These are phyloP conservation scores for Infundibulicybe gibba DNA, from an alignment of 768 basidiomycete species.

Conservation along the genomic window DNA sequence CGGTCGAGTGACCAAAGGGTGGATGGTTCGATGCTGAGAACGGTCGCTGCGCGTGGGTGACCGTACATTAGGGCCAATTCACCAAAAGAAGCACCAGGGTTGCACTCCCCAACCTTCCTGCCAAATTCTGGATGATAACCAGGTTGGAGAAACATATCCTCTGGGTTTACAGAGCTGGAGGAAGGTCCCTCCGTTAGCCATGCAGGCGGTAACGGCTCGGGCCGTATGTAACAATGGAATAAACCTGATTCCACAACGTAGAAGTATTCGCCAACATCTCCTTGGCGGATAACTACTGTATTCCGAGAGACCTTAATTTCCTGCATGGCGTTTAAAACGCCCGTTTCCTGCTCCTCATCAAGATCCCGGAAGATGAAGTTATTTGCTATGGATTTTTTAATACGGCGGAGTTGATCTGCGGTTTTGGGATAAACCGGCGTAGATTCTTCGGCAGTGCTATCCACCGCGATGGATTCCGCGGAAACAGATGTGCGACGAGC, in stretches of 20 bases:
- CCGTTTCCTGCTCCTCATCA: constrained; percentile 92
- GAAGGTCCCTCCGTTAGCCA: constrained; percentile 46
- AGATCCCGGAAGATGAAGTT: constrained; percentile 96
- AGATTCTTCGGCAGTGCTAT: constrained; percentile 59
- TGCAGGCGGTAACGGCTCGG: constrained; percentile 59
- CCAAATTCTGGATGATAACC: constrained; percentile 72
- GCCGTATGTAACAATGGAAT: constrained; percentile 78
- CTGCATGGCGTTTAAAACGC: constrained; percentile 94
- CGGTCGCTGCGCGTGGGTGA: constrained; percentile 92
- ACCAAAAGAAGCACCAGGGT: constrained; percentile 85
- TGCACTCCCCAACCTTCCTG: constrained; percentile 81
- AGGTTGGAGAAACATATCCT: constrained; percentile 58
- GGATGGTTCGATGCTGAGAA: constrained; percentile 76
- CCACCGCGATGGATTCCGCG: constrained; percentile 91
- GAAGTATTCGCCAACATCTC: constrained; percentile 95
- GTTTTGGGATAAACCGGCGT: constrained; percentile 79
- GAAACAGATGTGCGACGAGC: constrained; percentile 93
- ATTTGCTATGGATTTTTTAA: constrained; percentile 80
- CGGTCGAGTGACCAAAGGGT: constrained; percentile 96
- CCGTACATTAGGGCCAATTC: constrained; percentile 99
- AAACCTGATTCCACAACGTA: constrained; percentile 93
- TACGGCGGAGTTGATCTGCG: constrained; percentile 79
- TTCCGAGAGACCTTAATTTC: constrained; percentile 69
- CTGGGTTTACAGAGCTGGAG: constrained; percentile 30
- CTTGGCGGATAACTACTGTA: constrained; percentile 94